A percentile compares a stretch with the other conserved stretches of the same genome.
phyloP scores from a whole-genome alignment of 2,329 filamentous ascomycete species.

The Chaetomiaceae sp. region DNA sequence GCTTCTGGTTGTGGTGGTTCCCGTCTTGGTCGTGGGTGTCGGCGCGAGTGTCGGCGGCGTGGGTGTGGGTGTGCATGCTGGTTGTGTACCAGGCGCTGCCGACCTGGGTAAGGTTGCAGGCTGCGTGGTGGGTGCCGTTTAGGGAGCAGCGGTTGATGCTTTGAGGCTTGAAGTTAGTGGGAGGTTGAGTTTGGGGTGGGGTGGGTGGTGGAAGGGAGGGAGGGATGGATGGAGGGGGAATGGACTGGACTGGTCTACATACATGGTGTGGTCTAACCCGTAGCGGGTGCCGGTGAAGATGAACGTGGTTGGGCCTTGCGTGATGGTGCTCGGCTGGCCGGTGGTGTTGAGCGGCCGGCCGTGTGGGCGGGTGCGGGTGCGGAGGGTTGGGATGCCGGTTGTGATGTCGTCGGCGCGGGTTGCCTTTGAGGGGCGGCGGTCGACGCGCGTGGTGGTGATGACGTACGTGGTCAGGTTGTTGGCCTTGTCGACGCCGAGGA shows the following conservation, averaged over 20 bases:
- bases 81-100: constrained; percentile 28
- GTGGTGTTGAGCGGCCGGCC: constrained; percentile 16
- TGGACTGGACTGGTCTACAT: not conserved
- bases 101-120: constrained; percentile 28
- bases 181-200: no score
- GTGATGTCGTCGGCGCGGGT: constrained; percentile 14
- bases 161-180: not conserved
- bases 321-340: constrained; percentile 26
- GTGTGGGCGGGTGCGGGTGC: not conserved
- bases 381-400: constrained; percentile 9
- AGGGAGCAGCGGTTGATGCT: constrained; percentile 27
- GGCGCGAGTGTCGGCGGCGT: no score
- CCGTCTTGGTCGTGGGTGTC: no score
- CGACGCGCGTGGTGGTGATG: constrained; percentile 24
- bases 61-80: no score
- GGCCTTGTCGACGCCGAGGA: constrained; percentile 20
- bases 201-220: not conserved
- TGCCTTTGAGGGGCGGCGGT: constrained; percentile 12
- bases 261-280: constrained; percentile 23
- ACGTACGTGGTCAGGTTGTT: constrained; percentile 24
- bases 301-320: constrained; percentile 27
- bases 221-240: not conserved
- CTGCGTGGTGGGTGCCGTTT: constrained; percentile 24
- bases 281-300: constrained; percentile 23
- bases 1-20: no score